Evolutionary conservation across 106 monocot genomes (phyloP), one percentile per base, ranked within the genome.

Genomic region (Vanilla planifolia): DNA sequence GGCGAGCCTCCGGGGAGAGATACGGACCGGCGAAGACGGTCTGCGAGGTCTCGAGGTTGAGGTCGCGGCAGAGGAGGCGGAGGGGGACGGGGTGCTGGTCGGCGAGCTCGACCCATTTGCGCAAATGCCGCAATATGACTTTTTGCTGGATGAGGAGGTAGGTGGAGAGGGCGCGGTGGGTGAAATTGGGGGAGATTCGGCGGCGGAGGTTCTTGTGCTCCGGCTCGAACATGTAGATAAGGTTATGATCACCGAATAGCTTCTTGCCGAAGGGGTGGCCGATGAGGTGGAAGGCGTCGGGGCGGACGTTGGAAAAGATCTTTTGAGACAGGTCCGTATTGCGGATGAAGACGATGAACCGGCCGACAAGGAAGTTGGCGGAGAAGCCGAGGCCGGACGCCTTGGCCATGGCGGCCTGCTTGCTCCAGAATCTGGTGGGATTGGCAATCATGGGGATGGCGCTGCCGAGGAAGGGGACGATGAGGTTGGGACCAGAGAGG

Each of bases 41-140:
- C 81, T 96, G 95, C 8, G 95, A 96, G 21, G 89, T 96, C 61
- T 90, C 95, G 3, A 90, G 81, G 39, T 96, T 96, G 80, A 96
- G 79, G 64, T 96, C 86, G 4, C 86, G 77, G 74, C 86, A 86
- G 28, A 73, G 61, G 9, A 84, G 59, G 2, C 95, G 77, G 10
- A 96, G 83, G 1, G 68, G 50, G n/a, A 84, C 40, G 24, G 95
- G 50, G 23, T 53, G 45, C n/a, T n/a, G n/a, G 28, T 30, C 28
- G 32, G 75, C 51, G 16, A 40, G 47, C 11, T 59, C 28, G 24
- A 86, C 48, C 94, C 94, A 94, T 0, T 13, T 46, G 5, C 45
- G 24, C 33, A 94, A 61, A 65, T 96, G 95, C 14, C 73, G 36
- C 48, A 79, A 25, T 41, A 96, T 75, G 62, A 87, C 86, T 55